Evolutionary conservation across 2,329 filamentous ascomycete species (phyloP), one percentile per base, ranked within the genome.

Genomic region (Xylaria arbuscula): DNA sequence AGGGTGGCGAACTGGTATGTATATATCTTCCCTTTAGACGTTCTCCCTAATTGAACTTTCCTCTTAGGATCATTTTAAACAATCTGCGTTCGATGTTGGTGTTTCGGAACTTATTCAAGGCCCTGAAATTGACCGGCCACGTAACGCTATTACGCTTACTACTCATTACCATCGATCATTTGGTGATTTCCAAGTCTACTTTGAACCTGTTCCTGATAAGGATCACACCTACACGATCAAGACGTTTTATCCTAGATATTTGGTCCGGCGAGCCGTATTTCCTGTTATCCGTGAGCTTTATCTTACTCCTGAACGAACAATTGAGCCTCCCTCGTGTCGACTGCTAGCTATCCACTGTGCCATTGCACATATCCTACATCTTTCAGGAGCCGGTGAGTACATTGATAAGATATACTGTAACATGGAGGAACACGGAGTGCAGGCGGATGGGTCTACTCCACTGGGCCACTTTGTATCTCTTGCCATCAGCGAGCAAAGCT

Each of bases 71-170:
- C n/a, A 40, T 72, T 75, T 75, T 17, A 78, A 78, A 69, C 59
- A 78, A 73, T 73, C 76, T 0, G 77, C 79, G 80, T 81, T 84
- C 64, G 80, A 83, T 68, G 68, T 66, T 48, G 78, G 76, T 42
- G 73, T 79, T 36, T 73, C 73, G 4, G 71, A 78, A 71, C 57
- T 81, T 0, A 82, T 83, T 55, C 74, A 81, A 62, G 80, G 80
- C 60, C 58, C 68, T 36, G 76, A 82, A 13, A 82, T 83, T 66
- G 80, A 83, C 70, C 75, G 77, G 55, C 79, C 80, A 42, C 72
- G 72, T 40, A 84, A 84, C 70, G 80, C 81, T 22, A 72, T 81
- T 3, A 80, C 78, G 7, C 72, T 82, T 38, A 76, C 74, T 19
- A 58, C 40, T 24, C 24, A 60, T 8, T 50, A 76, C 47, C 78